Base-by-base conservation (phyloP, 2,329 filamentous ascomycete species). In the Aspergillus puulaauensis region DNA sequence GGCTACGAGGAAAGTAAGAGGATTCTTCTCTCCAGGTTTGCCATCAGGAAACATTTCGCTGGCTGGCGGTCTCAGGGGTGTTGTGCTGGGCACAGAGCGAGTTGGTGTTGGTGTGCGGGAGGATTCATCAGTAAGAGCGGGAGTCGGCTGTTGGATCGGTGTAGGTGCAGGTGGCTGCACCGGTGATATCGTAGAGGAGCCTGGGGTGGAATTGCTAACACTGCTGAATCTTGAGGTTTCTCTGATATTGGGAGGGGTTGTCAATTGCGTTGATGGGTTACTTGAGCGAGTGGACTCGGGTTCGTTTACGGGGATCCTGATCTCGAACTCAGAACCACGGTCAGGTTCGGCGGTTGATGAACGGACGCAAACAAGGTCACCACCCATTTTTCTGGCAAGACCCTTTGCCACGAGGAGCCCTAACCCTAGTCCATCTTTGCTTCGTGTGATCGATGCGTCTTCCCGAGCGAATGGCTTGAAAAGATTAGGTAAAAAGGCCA, bases 371-470 rank as follows among this genome's bases (percentile, higher is more conserved):
- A 83, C 81, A 19, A 90, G 75, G 70, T 90, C 87, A 15, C 88
- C 88, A 24, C 87, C 86, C 56, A 90, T 82, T 68, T 86, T 88
- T 54, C 87, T 80, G 5, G 87, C 85, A 46, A 90, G 78, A 3
- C 87, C 87, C 72, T 90, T 90, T 1, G 87, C 88, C n/a, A 90
- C 88, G 67, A 90, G 80, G 11, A 90, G 75, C 27, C 88, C 87
- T 6, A 90, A 76, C 0, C 88, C 88, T 3, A 90, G 77, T 0
- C 88, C 88, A 70, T 90, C 88, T 67, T 83, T 87, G 60, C 83
- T 82, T 44, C 88, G 79, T 6, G 86, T 89, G 14, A 86, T 83
- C 2, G 87, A 89, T 51, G 85, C 82, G 68, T 90, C 87, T 71
- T 89, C 84, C 59, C 87, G 81, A 23, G 87, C 85, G 70, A 90